Conservation (phyloP, 768 basidiomycete genomes). For the Lepiota subincarnata region DNA sequence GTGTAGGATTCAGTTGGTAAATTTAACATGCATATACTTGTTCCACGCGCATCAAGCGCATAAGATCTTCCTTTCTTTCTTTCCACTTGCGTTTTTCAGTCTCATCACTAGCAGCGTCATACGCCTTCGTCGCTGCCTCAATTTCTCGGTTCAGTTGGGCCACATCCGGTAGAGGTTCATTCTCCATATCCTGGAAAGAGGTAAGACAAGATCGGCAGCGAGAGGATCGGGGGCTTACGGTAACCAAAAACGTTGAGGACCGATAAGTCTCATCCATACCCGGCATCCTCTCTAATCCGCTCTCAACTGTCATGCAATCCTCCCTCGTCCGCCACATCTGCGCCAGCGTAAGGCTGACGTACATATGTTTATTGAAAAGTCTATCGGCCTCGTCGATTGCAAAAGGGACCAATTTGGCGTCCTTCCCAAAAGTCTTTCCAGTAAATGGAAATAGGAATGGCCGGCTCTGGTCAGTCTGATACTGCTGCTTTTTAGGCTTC, state of each 20-base stretch:
- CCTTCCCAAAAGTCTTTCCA: conserved; percentile 49
- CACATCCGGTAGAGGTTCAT: conserved; percentile 68
- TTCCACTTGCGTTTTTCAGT: conserved; percentile 57
- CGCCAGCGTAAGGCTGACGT: conserved; percentile 79
- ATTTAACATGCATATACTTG: conserved; percentile 75
- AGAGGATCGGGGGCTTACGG: conserved; percentile 25
- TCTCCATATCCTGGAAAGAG: conserved; percentile 48
- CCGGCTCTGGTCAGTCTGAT: conserved; percentile 91
- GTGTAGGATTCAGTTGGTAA: background rate
- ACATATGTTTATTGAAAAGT: conserved; percentile 86
- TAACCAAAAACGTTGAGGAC: conserved; percentile 42
- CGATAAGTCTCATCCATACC: conserved; percentile 58
- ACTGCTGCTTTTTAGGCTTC: conserved; percentile 97
- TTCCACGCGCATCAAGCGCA: conserved; percentile 87
- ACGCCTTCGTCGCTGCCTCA: conserved; percentile 57
- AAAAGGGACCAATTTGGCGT: conserved; percentile 79
- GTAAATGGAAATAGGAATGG: conserved; percentile 98
- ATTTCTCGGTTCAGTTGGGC: conserved; percentile 71
- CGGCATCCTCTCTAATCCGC: conserved; percentile 80
- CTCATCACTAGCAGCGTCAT: conserved; percentile 26
- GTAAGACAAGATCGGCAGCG: background rate
- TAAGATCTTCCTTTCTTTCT: conserved; percentile 73
- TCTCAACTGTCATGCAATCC: conserved; percentile 92
- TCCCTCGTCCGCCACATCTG: conserved; percentile 97
- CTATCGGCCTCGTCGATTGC: conserved; percentile 95